Percentiles rank a stretch among this genome's conserved stretches.
Evolutionary conservation across 305 asterid genomes (phyloP).

Genomic region (Nicotiana rustica): DNA sequence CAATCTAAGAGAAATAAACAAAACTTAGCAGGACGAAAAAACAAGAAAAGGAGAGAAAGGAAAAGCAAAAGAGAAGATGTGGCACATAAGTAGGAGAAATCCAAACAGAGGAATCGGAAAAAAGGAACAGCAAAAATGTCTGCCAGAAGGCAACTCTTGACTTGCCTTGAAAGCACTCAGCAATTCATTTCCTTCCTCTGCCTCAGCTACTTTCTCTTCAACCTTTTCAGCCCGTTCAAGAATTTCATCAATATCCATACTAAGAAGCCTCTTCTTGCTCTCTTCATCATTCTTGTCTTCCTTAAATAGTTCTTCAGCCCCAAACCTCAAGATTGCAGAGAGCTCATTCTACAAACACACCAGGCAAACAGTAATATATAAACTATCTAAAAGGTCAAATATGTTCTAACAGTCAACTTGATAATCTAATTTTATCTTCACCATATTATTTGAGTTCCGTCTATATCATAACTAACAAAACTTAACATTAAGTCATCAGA

Average conservation of each 20-base stretch:
- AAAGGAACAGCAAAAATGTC: slow-evolving; percentile 30
- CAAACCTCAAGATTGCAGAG: slow-evolving; percentile 97
- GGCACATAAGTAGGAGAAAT: slow-evolving; percentile 10
- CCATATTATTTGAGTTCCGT: slow-evolving; percentile 5
- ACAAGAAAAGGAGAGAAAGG: neutral
- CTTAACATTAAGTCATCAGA: neutral
- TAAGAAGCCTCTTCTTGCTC: slow-evolving; percentile 92
- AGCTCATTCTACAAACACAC: slow-evolving; percentile 83
- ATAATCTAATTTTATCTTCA: neutral
- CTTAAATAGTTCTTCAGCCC: slow-evolving; percentile 97
- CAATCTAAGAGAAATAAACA: slow-evolving; percentile 2
- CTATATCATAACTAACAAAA: neutral
- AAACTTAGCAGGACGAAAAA: neutral
- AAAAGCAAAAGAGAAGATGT: slow-evolving; percentile 12
- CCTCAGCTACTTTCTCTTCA: slow-evolving; percentile 79
- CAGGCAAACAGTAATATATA: slow-evolving; percentile 33
- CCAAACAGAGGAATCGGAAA: slow-evolving; percentile 32
- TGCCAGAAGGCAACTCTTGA: slow-evolving; percentile 34
- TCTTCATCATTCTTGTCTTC: slow-evolving; percentile 97
- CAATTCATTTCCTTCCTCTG: slow-evolving; percentile 82
- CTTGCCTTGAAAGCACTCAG: slow-evolving; percentile 94
- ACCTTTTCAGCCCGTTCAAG: slow-evolving; percentile 99
- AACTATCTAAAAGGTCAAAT: slow-evolving; percentile 1
- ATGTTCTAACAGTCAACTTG: slow-evolving; percentile 11
- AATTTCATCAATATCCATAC: slow-evolving; percentile 97